Conservation (phyloP, 108 stramenopile species). For the Nitzschia sp. region DNA sequence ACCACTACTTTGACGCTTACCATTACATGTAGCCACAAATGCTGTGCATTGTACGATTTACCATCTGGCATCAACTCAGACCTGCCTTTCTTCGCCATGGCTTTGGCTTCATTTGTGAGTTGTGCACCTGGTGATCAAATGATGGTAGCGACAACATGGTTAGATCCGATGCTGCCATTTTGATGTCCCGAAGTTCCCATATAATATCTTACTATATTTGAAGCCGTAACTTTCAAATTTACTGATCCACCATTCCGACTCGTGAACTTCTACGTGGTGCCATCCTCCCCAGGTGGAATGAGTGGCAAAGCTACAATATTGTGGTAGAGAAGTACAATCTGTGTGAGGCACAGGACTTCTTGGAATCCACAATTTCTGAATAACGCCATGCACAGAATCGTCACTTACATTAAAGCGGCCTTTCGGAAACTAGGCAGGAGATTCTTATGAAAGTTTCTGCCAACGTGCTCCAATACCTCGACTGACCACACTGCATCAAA, state of each 20-base stretch:
- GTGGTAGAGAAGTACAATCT: too few species aligned
- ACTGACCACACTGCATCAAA: conserved; percentile 85
- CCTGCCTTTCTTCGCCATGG: background rate
- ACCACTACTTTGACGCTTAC: conserved; percentile 55
- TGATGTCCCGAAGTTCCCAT: conserved; percentile 25
- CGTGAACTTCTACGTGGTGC: conserved; percentile 74
- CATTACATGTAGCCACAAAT: conserved; percentile 39
- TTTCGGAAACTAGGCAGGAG: conserved; percentile 76
- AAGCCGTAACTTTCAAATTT: conserved; percentile 68
- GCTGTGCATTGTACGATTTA: conserved; percentile 40
- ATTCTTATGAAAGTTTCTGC: conserved; percentile 72
- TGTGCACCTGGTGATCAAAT: too few species aligned
- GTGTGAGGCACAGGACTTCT: too few species aligned
- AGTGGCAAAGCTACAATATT: background rate
- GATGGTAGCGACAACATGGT: too few species aligned
- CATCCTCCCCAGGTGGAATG: conserved; percentile 29
- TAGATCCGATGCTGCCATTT: too few species aligned
- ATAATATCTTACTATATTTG: conserved; percentile 42
- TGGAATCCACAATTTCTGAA: too few species aligned
- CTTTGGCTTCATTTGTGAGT: background rate
- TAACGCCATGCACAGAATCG: too few species aligned
- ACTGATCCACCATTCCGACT: conserved; percentile 69
- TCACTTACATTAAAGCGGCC: conserved; percentile 81
- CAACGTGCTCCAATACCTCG: conserved; percentile 65
- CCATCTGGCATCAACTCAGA: conserved; percentile 11